Evolutionary conservation across 202 grass and related monocot species (phyloP), one percentile per base, ranked within the genome.

Genomic region (Eragrostis tef): DNA sequence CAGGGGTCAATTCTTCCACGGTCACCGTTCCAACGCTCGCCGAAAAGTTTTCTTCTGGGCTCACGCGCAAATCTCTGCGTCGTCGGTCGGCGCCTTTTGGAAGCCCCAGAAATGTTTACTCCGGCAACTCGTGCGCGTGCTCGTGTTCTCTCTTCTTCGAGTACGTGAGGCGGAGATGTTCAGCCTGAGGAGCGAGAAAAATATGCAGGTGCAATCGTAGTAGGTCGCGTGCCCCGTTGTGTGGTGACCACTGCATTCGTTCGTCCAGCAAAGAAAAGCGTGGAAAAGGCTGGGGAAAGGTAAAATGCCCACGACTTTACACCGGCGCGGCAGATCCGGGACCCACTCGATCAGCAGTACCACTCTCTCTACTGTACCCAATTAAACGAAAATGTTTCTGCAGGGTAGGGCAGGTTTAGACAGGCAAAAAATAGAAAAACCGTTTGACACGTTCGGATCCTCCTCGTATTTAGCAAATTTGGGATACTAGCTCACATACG

Each of bases 21-120:
- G 75, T 78, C 59, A n/a, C 58, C 75, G 25, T 48, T 49, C 6
- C 42, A 77, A 48, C 57, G 57, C 16, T 54, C 27, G 6, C 15
- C 53, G 12, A 24, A 21, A 24, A 15, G 19, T 6, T 64, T 51
- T 12, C 61, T 29, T 11, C 58, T 42, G 22, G 26, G 12, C 74
- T 77, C 58, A 77, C 58, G 58, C 74, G 57, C 43, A 77, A 7
- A 46, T 36, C 52, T 24, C 51, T 17, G 51, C 34, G 34, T 39
- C 34, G 34, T 39, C 34, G 34, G 34, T 39, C 34, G 4, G 51
- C 51, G 19, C 21, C 19, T 56, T 7, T 21, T 8, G 7, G 17
- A 56, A 58, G 54, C 20, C 2, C 54, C 8, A 57, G 2, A 10
- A 0, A 22, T 22, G 3, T 11, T 22, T 22, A 22, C 53, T 57